Evolutionary conservation across 139 green algal genomes (phyloP), one percentile per base, ranked within the genome.

Genomic region (Picocystis salinarum): DNA sequence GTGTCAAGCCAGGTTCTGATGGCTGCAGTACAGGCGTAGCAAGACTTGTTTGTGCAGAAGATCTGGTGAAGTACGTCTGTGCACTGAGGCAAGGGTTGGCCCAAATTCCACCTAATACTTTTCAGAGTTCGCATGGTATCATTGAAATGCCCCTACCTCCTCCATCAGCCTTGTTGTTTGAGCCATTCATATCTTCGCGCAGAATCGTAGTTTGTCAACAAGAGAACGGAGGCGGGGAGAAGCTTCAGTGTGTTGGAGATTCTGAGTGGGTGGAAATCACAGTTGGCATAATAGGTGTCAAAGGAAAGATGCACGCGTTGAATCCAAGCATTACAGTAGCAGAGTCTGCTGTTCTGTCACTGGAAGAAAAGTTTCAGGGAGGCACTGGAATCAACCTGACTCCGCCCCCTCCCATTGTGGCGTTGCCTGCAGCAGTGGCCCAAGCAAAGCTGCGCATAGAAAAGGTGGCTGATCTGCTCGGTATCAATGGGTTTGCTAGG

Each of bases 121-220:
- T 73, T 9, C 26, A 25, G 3, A 18, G 36, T 28, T 51, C 53
- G 29, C 54, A 57, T 28, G 3, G 3, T 22, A 11, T 17, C n/a
- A 53, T 58, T 36, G 23, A 42, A 28, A 13, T 67, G 25, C 58
- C 58, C 17, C 3, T 29, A 1, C 12, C 36, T 15, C 3, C 54
- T 12, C 42, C 51, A 1, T 27, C 6, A 11, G 5, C 10, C 11
- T 41, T 79, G 4, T 25, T 79, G 11, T 50, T 75, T 3, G 70
- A 79, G 49, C 70, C 70, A 0, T 79, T 72, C 42, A 48, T 79
- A n/a, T n/a, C n/a, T n/a, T n/a, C n/a, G n/a, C n/a, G n/a, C n/a
- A n/a, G n/a, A n/a, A n/a, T n/a, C n/a, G n/a, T n/a, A n/a, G n/a
- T n/a, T n/a, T n/a, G n/a, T n/a, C n/a, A n/a, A n/a, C n/a, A n/a